phyloP scores from a whole-genome alignment of 2,329 filamentous ascomycete species.

The Alternaria postmessia region DNA sequence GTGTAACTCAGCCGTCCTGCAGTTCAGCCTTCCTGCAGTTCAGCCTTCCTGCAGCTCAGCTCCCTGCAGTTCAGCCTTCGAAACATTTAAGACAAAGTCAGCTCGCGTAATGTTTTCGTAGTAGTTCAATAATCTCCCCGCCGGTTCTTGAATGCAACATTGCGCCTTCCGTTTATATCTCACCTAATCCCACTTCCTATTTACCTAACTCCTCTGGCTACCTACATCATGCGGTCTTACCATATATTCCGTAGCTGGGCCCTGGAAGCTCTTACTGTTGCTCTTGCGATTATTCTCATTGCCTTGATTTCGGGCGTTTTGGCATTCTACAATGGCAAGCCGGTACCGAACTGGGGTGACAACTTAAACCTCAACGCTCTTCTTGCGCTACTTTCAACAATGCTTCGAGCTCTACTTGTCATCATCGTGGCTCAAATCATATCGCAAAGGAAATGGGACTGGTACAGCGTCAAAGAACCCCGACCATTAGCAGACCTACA shows the following conservation, averaged over 20 bases:
- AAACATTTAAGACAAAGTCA: too few relatives aligned
- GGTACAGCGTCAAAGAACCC: background rate
- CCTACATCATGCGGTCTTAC: background rate
- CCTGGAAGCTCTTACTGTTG: background rate
- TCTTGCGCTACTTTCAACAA: background rate
- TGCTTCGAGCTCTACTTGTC: background rate
- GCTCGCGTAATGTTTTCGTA: too few relatives aligned
- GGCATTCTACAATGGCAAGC: background rate
- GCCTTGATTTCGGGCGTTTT: background rate
- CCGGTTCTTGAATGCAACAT: background rate
- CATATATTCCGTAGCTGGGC: background rate
- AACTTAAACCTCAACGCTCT: slow-evolving; percentile 5
- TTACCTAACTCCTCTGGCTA: background rate
- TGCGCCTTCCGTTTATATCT: too few relatives aligned
- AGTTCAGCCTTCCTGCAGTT: too few relatives aligned
- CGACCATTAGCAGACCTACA: background rate
- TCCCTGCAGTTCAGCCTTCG: too few relatives aligned
- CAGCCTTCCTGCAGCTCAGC: too few relatives aligned
- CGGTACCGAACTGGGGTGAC: background rate
- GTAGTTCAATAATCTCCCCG: background rate
- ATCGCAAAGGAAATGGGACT: background rate
- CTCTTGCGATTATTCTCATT: background rate
- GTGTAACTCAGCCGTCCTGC: background rate
- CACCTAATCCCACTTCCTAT: too few relatives aligned
- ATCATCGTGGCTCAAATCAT: background rate